A percentile compares a stretch with the other conserved stretches of the same genome.
phyloP scores from a whole-genome alignment of 352 stramenopile genomes.

The Phytophthora megakarya region DNA sequence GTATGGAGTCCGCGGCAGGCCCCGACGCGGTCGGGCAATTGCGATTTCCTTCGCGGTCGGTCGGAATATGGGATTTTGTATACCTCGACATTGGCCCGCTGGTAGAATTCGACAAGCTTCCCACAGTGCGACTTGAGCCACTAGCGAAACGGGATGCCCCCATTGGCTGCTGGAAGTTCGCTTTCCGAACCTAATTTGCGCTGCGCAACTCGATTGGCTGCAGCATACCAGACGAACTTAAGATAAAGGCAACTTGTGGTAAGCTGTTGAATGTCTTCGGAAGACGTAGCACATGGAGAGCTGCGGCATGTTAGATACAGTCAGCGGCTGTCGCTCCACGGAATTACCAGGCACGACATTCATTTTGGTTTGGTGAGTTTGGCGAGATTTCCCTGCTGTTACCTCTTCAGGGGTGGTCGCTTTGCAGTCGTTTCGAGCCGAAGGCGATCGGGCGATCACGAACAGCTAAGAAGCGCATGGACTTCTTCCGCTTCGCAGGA shows the following conservation, averaged over 20 bases:
- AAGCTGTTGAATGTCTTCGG: too few relatives aligned
- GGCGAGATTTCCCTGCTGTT: too few relatives aligned
- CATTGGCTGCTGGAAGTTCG: neutral
- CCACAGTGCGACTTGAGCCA: neutral
- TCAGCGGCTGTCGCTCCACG: neutral
- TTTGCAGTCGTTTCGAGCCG: too few relatives aligned
- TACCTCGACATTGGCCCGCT: conserved; percentile 8
- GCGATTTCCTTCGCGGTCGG: conserved; percentile 31
- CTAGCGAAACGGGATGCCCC: neutral
- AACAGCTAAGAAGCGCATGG: neutral
- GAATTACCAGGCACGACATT: neutral
- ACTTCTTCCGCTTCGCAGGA: neutral
- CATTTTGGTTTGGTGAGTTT: too few relatives aligned
- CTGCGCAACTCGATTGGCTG: neutral
- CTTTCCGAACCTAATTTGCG: neutral
- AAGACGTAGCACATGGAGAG: neutral
- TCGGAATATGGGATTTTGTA: conserved; percentile 52
- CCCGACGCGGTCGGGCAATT: neutral
- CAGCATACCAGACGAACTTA: neutral
- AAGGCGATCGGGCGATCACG: too few relatives aligned
- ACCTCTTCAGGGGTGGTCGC: too few relatives aligned
- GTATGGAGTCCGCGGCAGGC: conserved; percentile 14
- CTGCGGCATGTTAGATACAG: too few relatives aligned
- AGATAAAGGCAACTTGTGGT: too few relatives aligned
- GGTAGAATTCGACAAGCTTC: conserved; percentile 34